Percentiles rank a stretch among this genome's conserved stretches.
phyloP scores from a whole-genome alignment of 148 eudicot species.

The Rhododendron ferrugineum region DNA sequence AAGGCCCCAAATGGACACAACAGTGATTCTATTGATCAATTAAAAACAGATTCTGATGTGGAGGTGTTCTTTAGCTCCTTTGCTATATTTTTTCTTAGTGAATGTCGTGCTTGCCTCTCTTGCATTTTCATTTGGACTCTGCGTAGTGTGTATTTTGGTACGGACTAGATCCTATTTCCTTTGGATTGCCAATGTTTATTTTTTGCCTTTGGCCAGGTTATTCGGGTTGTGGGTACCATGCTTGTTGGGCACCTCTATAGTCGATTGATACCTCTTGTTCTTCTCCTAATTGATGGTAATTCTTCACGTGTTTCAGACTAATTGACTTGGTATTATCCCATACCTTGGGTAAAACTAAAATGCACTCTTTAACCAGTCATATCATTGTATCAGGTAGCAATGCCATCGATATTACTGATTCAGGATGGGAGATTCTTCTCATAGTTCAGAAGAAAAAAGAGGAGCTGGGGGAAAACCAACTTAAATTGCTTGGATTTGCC shows the following conservation, averaged over 20 bases:
- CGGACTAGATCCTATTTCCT: neutral
- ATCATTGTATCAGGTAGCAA: conserved; percentile 66
- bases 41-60: conserved; percentile 24
- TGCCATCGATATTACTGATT: conserved; percentile 83
- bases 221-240: conserved; percentile 57
- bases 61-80: conserved; percentile 35
- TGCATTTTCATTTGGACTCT: neutral
- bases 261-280: conserved; percentile 87
- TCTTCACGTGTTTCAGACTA: neutral
- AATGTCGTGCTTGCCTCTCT: neutral
- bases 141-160: neutral
- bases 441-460: conserved; percentile 40
- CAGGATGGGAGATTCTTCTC: conserved; percentile 76
- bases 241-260: conserved; percentile 70
- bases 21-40: conserved; percentile 16
- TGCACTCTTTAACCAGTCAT: neutral
- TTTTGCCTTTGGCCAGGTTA: conserved; percentile 33
- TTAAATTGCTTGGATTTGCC: conserved; percentile 69
- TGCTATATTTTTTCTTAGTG: neutral
- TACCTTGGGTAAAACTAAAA: neutral
- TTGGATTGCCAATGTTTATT: neutral
- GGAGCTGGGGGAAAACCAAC: conserved; percentile 30
- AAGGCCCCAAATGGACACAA: conserved; percentile 23
- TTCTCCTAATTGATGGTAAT: conserved; percentile 91
- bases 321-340: neutral